Evolutionary conservation across 139 green algal genomes (phyloP).

Genomic region (Chlorella sp.): DNA sequence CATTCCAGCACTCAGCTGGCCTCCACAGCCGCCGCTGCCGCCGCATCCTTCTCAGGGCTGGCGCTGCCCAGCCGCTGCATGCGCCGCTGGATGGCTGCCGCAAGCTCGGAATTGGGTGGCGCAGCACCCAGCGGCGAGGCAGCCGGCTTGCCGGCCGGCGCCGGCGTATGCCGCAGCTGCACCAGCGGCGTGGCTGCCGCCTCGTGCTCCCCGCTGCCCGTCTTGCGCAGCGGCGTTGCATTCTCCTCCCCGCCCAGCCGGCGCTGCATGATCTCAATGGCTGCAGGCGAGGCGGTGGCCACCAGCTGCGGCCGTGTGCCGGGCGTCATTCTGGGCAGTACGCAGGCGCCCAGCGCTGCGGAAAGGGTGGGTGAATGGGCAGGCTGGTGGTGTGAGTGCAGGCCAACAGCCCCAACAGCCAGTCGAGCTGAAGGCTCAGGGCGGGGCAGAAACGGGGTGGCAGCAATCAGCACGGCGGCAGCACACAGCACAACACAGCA

Average conservation of each 20-base stretch:
- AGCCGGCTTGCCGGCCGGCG: not conserved
- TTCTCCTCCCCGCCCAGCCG: not conserved
- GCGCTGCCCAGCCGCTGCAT: conserved; percentile 9
- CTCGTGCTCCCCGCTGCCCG: not conserved
- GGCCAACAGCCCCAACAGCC: too few relatives aligned
- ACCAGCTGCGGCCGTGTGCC: not conserved
- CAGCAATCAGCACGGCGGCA: too few relatives aligned
- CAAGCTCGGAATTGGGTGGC: not conserved
- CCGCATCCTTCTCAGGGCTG: conserved; percentile 17
- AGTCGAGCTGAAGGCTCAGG: too few relatives aligned
- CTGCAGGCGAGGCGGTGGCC: conserved; percentile 34
- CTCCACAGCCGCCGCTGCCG: not conserved
- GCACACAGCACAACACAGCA: too few relatives aligned
- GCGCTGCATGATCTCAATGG: conserved; percentile 31
- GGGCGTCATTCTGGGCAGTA: conserved; percentile 27
- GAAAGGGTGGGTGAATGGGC: too few relatives aligned
- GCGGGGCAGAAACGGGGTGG: too few relatives aligned
- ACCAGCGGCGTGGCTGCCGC: conserved; percentile 19
- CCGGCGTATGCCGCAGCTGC: conserved; percentile 3
- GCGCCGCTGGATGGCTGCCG: conserved; percentile 30
- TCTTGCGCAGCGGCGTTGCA: conserved; percentile 15
- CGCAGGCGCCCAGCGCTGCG: conserved; percentile 22
- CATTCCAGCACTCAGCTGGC: too few relatives aligned
- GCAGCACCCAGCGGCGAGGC: not conserved
- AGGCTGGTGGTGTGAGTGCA: too few relatives aligned